These are phyloP conservation scores for Pichia sp. DNA, from an alignment of 1,139 yeast genomes.

Conservation along the genomic window DNA sequence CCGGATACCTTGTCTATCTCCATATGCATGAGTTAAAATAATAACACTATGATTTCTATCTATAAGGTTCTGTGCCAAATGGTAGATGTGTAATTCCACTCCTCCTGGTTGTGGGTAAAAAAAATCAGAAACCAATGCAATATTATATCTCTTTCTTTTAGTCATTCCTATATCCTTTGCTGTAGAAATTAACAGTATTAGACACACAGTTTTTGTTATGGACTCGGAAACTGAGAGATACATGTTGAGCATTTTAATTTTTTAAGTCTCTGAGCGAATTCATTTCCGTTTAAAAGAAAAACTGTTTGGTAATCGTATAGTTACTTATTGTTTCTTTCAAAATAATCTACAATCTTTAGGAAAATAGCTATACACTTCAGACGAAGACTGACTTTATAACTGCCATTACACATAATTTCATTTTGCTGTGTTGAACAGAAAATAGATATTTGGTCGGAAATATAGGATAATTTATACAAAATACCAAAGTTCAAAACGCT, in stretches of 20 bases:
- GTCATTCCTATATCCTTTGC: not conserved
- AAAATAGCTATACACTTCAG: not conserved
- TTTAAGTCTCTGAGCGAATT: not conserved
- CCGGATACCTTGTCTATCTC: conserved; percentile 73
- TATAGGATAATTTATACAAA: not conserved
- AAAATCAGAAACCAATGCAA: conserved; percentile 61
- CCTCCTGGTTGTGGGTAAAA: conserved; percentile 99
- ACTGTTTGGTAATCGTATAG: not conserved
- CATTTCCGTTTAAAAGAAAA: not conserved
- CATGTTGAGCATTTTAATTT: not conserved
- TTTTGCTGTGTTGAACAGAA: not conserved
- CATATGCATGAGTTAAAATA: conserved; percentile 84
- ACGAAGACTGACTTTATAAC: not conserved
- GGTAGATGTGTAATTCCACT: conserved; percentile 91
- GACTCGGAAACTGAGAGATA: too few species aligned
- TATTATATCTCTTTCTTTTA: conserved; percentile 6
- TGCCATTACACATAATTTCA: not conserved
- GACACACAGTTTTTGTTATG: too few species aligned
- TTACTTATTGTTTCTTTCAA: not conserved
- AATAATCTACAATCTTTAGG: too few species aligned
- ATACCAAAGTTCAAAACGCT: too few species aligned
- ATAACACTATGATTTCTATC: conserved; percentile 87
- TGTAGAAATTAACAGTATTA: not conserved
- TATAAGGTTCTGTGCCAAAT: conserved; percentile 69
- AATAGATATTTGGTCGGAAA: not conserved